A percentile compares a stretch with the other conserved stretches of the same genome.
Evolutionary conservation across 2,329 filamentous ascomycete species (phyloP).

Genomic region (Scedosporium dehoogii): DNA sequence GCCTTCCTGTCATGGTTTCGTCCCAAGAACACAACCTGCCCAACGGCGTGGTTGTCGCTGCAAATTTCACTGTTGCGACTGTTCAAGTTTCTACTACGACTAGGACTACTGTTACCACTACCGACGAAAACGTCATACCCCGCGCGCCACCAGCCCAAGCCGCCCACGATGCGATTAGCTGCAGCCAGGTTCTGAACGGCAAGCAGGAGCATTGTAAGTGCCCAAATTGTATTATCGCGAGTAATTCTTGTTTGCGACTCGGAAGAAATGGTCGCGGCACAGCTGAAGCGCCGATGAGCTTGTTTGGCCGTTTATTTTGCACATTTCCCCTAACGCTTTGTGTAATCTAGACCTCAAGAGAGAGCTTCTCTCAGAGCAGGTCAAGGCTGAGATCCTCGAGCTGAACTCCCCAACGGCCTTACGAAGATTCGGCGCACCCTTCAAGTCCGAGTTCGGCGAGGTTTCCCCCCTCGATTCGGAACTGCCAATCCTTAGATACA

Average conservation of each 20-base stretch:
- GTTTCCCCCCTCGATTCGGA: conserved; percentile 90
- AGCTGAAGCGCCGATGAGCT: neutral
- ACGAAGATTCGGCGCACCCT: conserved; percentile 89
- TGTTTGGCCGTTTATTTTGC: neutral
- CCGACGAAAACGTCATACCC: conserved; percentile 5
- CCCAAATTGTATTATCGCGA: neutral
- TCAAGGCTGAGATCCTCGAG: conserved; percentile 81
- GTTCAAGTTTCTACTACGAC: neutral
- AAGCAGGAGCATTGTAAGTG: conserved; percentile 93
- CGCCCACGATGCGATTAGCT: conserved; percentile 18
- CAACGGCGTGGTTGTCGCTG: neutral
- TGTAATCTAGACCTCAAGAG: conserved; percentile 70
- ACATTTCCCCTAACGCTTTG: neutral
- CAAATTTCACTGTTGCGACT: neutral
- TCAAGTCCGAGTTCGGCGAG: conserved; percentile 85
- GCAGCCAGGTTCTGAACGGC: conserved; percentile 56
- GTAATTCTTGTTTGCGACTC: neutral
- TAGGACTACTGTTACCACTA: neutral
- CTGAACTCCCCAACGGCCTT: conserved; percentile 91
- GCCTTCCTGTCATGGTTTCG: neutral
- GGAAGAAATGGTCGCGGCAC: neutral
- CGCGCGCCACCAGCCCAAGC: neutral
- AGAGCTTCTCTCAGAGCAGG: conserved; percentile 85
- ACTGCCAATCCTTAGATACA: conserved; percentile 84
- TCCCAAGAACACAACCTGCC: neutral